A percentile compares a stretch with the other conserved stretches of the same genome.
These are phyloP conservation scores for Blumeriella jaapii DNA, from an alignment of 2,329 filamentous ascomycete species.

Conservation along the genomic window DNA sequence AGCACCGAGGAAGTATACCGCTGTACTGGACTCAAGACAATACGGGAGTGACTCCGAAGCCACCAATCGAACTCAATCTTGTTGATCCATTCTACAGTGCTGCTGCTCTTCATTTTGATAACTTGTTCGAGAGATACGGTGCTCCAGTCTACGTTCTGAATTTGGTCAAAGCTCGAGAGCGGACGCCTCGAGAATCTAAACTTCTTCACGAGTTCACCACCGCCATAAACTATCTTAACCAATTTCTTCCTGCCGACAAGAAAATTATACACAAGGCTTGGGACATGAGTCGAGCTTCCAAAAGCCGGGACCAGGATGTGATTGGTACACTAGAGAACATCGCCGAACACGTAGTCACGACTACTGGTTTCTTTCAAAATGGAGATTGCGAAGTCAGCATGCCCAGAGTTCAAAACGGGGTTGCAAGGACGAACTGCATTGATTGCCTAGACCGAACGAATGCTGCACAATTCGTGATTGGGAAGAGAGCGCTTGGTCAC, in stretches of 20 bases:
- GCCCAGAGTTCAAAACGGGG: slow-evolving; percentile 72
- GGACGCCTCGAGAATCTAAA: slow-evolving; percentile 84
- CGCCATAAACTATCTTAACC: slow-evolving; percentile 85
- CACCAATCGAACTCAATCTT: slow-evolving; percentile 90
- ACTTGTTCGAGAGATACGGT: slow-evolving; percentile 87
- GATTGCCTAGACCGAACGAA: slow-evolving; percentile 96
- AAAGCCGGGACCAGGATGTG: slow-evolving; percentile 84
- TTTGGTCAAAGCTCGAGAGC: slow-evolving; percentile 78
- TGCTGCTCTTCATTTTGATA: slow-evolving; percentile 87
- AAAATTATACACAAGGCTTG: slow-evolving; percentile 91
- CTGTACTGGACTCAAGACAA: slow-evolving; percentile 97
- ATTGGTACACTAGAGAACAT: slow-evolving; percentile 86
- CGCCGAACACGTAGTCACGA: slow-evolving; percentile 72
- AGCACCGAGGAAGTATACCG: slow-evolving; percentile 93
- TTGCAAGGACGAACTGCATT: slow-evolving; percentile 94
- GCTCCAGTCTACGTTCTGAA: slow-evolving; percentile 87
- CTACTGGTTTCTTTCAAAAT: slow-evolving; percentile 92
- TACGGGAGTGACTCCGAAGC: slow-evolving; percentile 89
- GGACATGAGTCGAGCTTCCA: slow-evolving; percentile 96
- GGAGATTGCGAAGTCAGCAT: slow-evolving; percentile 58
- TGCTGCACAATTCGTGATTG: slow-evolving; percentile 94
- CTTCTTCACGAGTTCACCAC: slow-evolving; percentile 77
- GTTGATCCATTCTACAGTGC: slow-evolving; percentile 92
- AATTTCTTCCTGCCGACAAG: slow-evolving; percentile 73
- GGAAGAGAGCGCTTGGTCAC: slow-evolving; percentile 82